These are phyloP conservation scores for Kodamaea kaohsiungensis DNA, from an alignment of 805 yeast genomes.

Conservation along the genomic window DNA sequence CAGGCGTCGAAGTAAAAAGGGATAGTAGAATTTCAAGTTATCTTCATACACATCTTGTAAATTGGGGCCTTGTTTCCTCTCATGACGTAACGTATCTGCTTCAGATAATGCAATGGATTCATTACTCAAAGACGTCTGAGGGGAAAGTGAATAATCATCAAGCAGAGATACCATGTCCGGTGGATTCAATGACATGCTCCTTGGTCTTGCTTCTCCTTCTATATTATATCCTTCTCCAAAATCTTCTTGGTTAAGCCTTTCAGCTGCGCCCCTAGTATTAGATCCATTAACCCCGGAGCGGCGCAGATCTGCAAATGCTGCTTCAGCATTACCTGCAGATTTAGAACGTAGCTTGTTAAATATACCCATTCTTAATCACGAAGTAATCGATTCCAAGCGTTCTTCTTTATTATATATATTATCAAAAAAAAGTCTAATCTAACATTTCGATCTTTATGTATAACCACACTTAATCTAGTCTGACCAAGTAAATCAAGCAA, in stretches of 20 bases:
- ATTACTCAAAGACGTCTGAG: not conserved
- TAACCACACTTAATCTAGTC: too few relatives aligned
- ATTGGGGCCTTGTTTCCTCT: slow-evolving; percentile 24
- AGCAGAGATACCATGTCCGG: not conserved
- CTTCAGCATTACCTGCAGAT: not conserved
- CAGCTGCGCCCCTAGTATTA: not conserved
- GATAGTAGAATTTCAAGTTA: slow-evolving; percentile 40
- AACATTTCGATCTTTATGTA: too few relatives aligned
- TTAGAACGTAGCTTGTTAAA: slow-evolving; percentile 8
- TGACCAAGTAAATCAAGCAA: too few relatives aligned
- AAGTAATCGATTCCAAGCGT: too few relatives aligned
- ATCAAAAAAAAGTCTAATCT: not conserved
- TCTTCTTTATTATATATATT: too few relatives aligned
- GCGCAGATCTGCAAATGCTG: not conserved
- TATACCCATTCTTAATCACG: not conserved
- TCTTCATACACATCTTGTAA: slow-evolving; percentile 38
- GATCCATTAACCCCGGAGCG: not conserved
- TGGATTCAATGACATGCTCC: not conserved
- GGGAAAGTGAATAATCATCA: slow-evolving; percentile 4
- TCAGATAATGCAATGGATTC: slow-evolving; percentile 34
- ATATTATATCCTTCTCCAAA: not conserved
- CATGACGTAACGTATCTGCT: slow-evolving; percentile 30
- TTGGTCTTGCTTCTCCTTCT: not conserved
- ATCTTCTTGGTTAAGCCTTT: not conserved
- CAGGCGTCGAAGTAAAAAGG: slow-evolving; percentile 35